Percentiles rank a stretch among this genome's conserved stretches.
Conservation (phyloP, 768 basidiomycete species). For the Agaricus blazei region DNA sequence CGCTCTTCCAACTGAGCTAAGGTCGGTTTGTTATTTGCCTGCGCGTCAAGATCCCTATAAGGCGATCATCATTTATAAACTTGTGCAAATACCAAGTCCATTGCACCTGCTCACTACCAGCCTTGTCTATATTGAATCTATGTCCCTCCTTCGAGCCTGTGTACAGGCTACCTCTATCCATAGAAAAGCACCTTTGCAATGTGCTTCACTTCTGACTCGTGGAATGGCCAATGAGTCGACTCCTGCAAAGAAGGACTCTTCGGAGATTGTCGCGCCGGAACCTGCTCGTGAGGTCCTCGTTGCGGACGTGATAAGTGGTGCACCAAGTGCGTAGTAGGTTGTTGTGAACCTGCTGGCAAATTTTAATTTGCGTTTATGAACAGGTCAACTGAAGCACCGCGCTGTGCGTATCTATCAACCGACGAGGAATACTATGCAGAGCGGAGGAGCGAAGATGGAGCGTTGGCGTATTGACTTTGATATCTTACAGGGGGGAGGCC, state of each 20-base stretch:
- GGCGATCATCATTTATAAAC: not conserved
- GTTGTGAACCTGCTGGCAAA: not conserved
- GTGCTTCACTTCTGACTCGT: constrained; percentile 19
- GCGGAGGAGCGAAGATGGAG: constrained; percentile 77
- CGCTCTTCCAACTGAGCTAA: constrained; percentile 49
- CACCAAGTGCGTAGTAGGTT: constrained; percentile 54
- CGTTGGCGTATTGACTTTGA: constrained; percentile 97
- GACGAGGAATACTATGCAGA: constrained; percentile 93
- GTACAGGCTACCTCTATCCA: constrained; percentile 25
- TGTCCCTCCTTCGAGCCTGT: constrained; percentile 54
- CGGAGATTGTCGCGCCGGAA: constrained; percentile 26
- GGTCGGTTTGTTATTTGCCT: constrained; percentile 18
- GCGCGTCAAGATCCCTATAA: not conserved
- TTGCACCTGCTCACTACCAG: not conserved
- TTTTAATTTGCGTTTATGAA: not conserved
- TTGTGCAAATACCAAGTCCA: constrained; percentile 13
- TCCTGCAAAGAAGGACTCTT: constrained; percentile 22
- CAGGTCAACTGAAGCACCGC: constrained; percentile 83
- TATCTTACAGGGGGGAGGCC: constrained; percentile 77
- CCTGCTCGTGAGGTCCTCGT: constrained; percentile 60
- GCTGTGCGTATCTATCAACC: constrained; percentile 91
- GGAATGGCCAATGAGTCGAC: constrained; percentile 26
- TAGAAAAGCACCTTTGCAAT: constrained; percentile 17
- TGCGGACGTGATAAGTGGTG: constrained; percentile 83
- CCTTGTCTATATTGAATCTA: constrained; percentile 17